Evolutionary conservation across 805 yeast genomes (phyloP), one percentile per base, ranked within the genome.

Genomic region (Metschnikowia anglica): DNA sequence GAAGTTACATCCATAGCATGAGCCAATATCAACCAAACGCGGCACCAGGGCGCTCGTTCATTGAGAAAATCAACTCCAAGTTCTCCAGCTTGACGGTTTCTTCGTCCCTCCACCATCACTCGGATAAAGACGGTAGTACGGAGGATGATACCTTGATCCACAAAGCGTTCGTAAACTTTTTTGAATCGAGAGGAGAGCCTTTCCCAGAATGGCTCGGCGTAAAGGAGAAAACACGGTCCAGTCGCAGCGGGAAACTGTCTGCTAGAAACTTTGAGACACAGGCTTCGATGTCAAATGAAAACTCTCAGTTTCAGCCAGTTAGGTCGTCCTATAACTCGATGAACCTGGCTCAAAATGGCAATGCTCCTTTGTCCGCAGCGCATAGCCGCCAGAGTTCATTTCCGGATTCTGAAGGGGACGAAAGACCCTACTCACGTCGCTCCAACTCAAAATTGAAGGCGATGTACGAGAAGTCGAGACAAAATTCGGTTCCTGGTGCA

Each of bases 151-250:
- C 76, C 1, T 58, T 70, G 41, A 63, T 70, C 48, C 74, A 70
- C 57, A 62, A 66, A 46, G 74, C 76, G 2, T 70, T 70, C 46
- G 69, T 68, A 29, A 62, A 61, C 39, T 66, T 64, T 50, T 70
- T 56, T 41, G 72, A 69, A 39, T 20, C 51, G 5, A 54, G 53
- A 15, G 49, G 55, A 26, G 55, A 59, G 37, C 61, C 65, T n/a
- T 70, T 63, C 41, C 76, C 76, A 18, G 74, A 68, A 21, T 70
- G 76, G 76, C 58, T 70, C 25, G 76, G 74, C 4, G 66, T 55
- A 11, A 56, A 49, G 24, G 21, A 31, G 17, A 34, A 31, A 3
- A 12, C 24, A 3, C 27, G 31, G 10, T 15, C 26, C 16, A 26
- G 17, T 19, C 18, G 37, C 2, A 13, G 16, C 13, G 28, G 34